Evolutionary conservation across 768 basidiomycete species (phyloP).

Genomic region (Termitomyces eurrhizus): DNA sequence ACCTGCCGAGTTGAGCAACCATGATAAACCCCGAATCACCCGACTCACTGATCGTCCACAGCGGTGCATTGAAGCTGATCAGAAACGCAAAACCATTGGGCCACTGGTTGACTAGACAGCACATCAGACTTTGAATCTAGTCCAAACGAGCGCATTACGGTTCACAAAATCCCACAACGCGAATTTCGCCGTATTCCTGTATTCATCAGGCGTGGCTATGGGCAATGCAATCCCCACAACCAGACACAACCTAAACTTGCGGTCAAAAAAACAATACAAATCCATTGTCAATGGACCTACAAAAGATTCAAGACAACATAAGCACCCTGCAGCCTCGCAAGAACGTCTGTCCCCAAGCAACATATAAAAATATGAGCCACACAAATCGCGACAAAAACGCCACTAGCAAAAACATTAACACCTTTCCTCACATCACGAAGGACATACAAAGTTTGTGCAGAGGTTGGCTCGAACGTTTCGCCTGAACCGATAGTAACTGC

Average conservation of each 20-base stretch:
- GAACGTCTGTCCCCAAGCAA: conserved; percentile 58
- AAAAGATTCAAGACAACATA: conserved; percentile 67
- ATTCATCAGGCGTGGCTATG: conserved; percentile 54
- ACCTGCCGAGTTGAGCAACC: conserved; percentile 16
- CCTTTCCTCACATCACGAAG: not conserved
- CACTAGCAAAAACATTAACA: conserved; percentile 33
- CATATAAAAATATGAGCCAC: conserved; percentile 62
- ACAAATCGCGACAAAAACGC: conserved; percentile 62
- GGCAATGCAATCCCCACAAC: conserved; percentile 69
- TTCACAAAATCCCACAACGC: conserved; percentile 23
- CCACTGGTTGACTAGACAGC: conserved; percentile 47
- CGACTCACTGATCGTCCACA: conserved; percentile 36
- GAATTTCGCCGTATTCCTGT: conserved; percentile 54
- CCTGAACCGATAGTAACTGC: conserved; percentile 37
- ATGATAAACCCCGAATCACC: conserved; percentile 18
- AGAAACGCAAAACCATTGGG: conserved; percentile 55
- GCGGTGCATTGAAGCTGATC: conserved; percentile 36
- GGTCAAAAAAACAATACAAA: not conserved
- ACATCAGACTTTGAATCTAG: not conserved
- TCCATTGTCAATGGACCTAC: conserved; percentile 32
- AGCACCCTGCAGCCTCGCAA: conserved; percentile 68
- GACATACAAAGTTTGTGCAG: conserved; percentile 28
- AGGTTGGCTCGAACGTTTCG: conserved; percentile 25
- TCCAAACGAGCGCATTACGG: not conserved
- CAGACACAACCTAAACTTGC: conserved; percentile 45